A percentile compares a stretch with the other conserved stretches of the same genome.
Evolutionary conservation across 2,329 filamentous ascomycete species (phyloP).

Genomic region (Verticillium zaregamsianum): DNA sequence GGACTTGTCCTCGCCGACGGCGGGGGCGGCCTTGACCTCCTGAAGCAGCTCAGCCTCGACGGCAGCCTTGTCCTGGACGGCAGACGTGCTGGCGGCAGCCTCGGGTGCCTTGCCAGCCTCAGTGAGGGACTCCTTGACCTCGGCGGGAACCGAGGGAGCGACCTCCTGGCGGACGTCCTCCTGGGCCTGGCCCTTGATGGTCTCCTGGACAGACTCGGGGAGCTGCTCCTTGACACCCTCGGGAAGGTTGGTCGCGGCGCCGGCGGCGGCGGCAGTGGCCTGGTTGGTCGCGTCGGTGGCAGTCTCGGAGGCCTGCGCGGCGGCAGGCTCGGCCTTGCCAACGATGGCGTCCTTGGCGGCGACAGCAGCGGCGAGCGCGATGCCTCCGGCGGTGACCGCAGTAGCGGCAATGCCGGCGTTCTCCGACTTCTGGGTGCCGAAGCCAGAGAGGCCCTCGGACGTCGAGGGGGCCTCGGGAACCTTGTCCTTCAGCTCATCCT

Average conservation of each 20-base stretch:
- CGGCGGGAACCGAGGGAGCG: slow-evolving; percentile 47
- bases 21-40: slow-evolving; percentile 47
- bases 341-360: slow-evolving; percentile 19
- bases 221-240: slow-evolving; percentile 48
- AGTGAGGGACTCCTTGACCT: slow-evolving; percentile 54
- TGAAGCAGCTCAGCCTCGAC: slow-evolving; percentile 71
- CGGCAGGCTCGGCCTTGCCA: slow-evolving; percentile 20
- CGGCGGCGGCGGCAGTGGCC: slow-evolving; percentile 30
- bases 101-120: slow-evolving; percentile 62
- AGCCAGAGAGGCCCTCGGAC: slow-evolving; percentile 49
- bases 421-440: slow-evolving; percentile 50
- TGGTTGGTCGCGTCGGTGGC: slow-evolving; percentile 31
- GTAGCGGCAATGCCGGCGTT: slow-evolving; percentile 31
- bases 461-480: slow-evolving; percentile 57
- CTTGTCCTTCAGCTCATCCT: slow-evolving; percentile 66
- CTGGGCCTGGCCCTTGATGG: slow-evolving; percentile 38
- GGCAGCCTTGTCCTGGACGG: slow-evolving; percentile 70
- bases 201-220: slow-evolving; percentile 45
- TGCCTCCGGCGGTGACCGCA: slow-evolving; percentile 31
- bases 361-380: slow-evolving; percentile 27
- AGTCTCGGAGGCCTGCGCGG: slow-evolving; percentile 27
- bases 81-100: slow-evolving; percentile 63
- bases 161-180: slow-evolving; percentile 38
- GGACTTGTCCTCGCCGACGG: slow-evolving; percentile 22
- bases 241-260: slow-evolving; percentile 44